These are phyloP conservation scores for Euryodendron excelsum DNA, from an alignment of 148 eudicot genomes.

Conservation along the genomic window DNA sequence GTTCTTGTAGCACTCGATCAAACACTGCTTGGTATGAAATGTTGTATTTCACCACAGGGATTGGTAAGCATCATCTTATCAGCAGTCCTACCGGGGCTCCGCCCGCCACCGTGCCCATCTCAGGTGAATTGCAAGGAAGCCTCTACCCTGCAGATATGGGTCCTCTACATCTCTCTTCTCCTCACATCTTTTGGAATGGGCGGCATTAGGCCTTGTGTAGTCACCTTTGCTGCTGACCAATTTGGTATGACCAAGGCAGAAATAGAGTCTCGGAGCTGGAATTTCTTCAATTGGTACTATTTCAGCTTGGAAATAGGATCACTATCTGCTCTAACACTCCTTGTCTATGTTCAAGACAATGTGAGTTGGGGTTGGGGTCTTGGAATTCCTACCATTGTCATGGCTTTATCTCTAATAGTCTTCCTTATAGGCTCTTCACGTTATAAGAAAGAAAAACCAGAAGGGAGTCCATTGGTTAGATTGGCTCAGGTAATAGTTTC, in stretches of 20 bases:
- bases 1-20: too few species aligned
- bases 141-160: conserved; percentile 42
- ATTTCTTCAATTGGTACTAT: conserved; percentile 55
- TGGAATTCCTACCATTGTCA: conserved; percentile 52
- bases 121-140: conserved; percentile 61
- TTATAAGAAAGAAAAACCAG: conserved; percentile 45
- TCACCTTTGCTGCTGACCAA: conserved; percentile 63
- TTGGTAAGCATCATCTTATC: conserved; percentile 44
- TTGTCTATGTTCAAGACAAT: conserved; percentile 59
- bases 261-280: conserved; percentile 36
- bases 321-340: conserved; percentile 43
- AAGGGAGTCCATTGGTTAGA: conserved; percentile 53
- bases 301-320: conserved; percentile 46
- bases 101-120: conserved; percentile 55
- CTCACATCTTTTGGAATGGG: conserved; percentile 51
- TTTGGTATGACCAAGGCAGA: conserved; percentile 39
- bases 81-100: conserved; percentile 48
- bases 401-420: conserved; percentile 47
- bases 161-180: conserved; percentile 46
- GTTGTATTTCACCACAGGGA: conserved; percentile 33
- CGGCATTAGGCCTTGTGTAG: conserved; percentile 53
- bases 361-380: conserved; percentile 67
- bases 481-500: conserved; percentile 52
- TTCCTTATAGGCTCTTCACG: conserved; percentile 42
- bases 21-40: background rate